phyloP scores from a whole-genome alignment of 768 basidiomycete genomes.

The Podaxis rugospora region DNA sequence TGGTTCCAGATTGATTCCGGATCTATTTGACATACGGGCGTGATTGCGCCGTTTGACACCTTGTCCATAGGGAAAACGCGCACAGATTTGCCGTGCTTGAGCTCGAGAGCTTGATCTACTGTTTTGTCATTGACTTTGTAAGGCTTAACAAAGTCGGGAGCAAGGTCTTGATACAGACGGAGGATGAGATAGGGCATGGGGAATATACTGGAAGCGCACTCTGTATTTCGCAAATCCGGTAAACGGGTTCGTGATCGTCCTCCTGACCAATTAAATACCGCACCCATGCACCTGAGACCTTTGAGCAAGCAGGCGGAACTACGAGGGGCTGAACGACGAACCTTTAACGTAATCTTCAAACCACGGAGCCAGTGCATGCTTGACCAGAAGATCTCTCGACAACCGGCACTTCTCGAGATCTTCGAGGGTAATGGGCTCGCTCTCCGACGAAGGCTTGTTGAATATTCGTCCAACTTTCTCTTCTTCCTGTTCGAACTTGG shows the following conservation, averaged over 20 bases:
- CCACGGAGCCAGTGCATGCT: constrained; percentile 71
- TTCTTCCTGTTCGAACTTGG: constrained; percentile 69
- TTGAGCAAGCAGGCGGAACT: constrained; percentile 8
- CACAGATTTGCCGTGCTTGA: constrained; percentile 71
- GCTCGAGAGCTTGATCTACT: constrained; percentile 64
- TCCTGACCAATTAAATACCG: constrained; percentile 76
- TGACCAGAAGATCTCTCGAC: constrained; percentile 66
- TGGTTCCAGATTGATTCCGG: background rate
- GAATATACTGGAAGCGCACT: constrained; percentile 43
- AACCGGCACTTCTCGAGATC: constrained; percentile 63
- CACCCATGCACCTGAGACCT: constrained; percentile 83
- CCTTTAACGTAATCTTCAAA: constrained; percentile 84
- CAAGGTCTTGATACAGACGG: constrained; percentile 35
- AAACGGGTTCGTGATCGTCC: constrained; percentile 42
- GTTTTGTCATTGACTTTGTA: constrained; percentile 68
- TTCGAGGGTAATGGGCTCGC: constrained; percentile 47
- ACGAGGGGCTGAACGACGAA: constrained; percentile 24
- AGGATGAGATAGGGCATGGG: constrained; percentile 7
- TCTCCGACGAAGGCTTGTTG: constrained; percentile 22
- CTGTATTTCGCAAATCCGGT: constrained; percentile 77
- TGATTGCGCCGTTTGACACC: constrained; percentile 72
- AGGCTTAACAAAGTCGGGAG: constrained; percentile 49
- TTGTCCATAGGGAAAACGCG: constrained; percentile 75
- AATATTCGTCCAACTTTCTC: constrained; percentile 53
- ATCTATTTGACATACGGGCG: constrained; percentile 41